Evolutionary conservation across 768 basidiomycete genomes (phyloP).

Genomic region (Daedalea quercina): DNA sequence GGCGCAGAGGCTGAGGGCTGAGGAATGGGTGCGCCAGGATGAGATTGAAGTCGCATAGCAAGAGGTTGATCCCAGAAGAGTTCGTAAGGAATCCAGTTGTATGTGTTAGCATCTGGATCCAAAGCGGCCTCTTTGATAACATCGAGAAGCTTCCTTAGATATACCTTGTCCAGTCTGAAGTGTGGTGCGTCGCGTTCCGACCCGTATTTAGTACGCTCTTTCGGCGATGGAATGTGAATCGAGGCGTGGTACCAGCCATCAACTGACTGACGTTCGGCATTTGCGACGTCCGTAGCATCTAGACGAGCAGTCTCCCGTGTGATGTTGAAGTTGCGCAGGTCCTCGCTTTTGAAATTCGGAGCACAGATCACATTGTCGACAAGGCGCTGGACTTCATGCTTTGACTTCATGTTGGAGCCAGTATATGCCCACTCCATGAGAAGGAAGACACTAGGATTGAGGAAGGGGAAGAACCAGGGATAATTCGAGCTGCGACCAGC

Average conservation of each 20-base stretch:
- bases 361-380: conserved; percentile 12
- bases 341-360: not conserved
- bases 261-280: conserved; percentile 4
- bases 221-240: conserved; percentile 20
- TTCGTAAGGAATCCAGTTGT: conserved; percentile 6
- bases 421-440: conserved; percentile 26
- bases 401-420: conserved; percentile 22
- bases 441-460: conserved; percentile 14
- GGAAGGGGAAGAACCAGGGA: conserved; percentile 4
- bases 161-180: conserved; percentile 23
- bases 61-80: not conserved
- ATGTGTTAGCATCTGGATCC: not conserved
- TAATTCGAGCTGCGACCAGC: not conserved
- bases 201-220: not conserved
- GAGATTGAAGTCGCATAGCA: no score
- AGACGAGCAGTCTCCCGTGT: conserved; percentile 2
- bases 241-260: conserved; percentile 12
- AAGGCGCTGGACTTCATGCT: conserved; percentile 18
- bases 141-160: conserved; percentile 16
- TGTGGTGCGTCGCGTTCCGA: conserved; percentile 24
- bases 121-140: conserved; percentile 1
- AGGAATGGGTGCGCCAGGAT: no score
- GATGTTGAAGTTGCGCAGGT: not conserved
- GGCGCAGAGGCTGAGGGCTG: no score
- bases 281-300: conserved; percentile 6